Conservation (phyloP, 495 filamentous ascomycete genomes). For the Penicillium angulare region DNA sequence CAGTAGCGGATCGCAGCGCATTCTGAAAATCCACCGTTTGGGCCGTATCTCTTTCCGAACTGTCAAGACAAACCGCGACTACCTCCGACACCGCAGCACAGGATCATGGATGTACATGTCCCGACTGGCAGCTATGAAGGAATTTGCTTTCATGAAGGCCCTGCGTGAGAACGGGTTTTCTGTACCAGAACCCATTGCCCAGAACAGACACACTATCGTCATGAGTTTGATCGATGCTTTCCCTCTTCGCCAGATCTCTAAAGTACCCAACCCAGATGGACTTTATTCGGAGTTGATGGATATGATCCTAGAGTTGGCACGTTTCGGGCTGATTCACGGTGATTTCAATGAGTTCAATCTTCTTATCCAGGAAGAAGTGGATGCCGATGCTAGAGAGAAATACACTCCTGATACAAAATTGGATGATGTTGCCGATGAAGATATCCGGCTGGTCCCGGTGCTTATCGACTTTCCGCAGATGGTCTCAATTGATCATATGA, state of each 20-base stretch:
- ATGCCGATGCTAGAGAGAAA: conserved; percentile 36
- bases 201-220: conserved; percentile 90
- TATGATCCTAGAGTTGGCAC: conserved; percentile 80
- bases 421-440: conserved; percentile 30
- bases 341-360: conserved; percentile 99
- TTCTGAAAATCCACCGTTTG: conserved; percentile 92
- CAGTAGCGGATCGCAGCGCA: conserved; percentile 57
- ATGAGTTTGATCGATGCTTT: conserved; percentile 90
- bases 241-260: conserved; percentile 80
- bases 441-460: conserved; percentile 55
- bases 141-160: conserved; percentile 89
- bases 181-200: conserved; percentile 81
- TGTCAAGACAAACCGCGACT: conserved; percentile 94
- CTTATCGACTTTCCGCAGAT: conserved; percentile 99
- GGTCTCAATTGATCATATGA: conserved; percentile 89
- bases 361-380: conserved; percentile 71
- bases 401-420: conserved; percentile 26
- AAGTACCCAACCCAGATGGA: conserved; percentile 70
- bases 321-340: conserved; percentile 89
- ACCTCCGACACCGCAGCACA: conserved; percentile 75
- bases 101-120: conserved; percentile 98
- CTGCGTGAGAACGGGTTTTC: conserved; percentile 79
- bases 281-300: conserved; percentile 89
- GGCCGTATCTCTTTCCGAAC: conserved; percentile 96
- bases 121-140: conserved; percentile 84